Evolutionary conservation across 2,329 filamentous ascomycete species (phyloP).

Genomic region (Trichoderma koningiopsis): DNA sequence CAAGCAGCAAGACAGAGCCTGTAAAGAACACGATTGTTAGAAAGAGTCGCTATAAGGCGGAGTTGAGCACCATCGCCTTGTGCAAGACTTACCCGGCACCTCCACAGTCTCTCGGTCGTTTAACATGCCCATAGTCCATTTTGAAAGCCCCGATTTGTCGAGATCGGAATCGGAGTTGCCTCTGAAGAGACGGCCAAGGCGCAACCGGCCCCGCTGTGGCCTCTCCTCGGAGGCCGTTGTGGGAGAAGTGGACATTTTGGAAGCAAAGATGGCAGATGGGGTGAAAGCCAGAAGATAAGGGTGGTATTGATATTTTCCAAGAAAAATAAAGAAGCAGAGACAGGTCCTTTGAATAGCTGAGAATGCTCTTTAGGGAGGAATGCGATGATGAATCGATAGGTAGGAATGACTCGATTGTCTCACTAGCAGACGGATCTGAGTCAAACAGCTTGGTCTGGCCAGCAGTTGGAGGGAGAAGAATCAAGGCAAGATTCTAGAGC

Average conservation of each 20-base stretch:
- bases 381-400: background rate
- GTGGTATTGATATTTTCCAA: background rate
- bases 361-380: background rate
- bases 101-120: constrained; percentile 81
- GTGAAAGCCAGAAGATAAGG: background rate
- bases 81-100: constrained; percentile 67
- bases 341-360: background rate
- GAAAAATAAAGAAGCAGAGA: background rate
- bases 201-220: constrained; percentile 5
- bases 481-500: background rate
- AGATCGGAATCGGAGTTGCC: background rate
- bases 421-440: background rate
- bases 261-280: background rate
- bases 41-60: background rate
- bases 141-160: constrained; percentile 34
- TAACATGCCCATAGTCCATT: constrained; percentile 75
- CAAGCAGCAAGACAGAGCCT: constrained; percentile 62
- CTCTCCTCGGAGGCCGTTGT: constrained; percentile 8
- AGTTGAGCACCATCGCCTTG: too few relatives aligned
- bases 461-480: background rate
- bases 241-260: background rate
- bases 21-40: background rate
- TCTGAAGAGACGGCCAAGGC: constrained; percentile 14
- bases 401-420: background rate
- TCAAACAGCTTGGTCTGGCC: background rate